Percentiles rank a stretch among this genome's conserved stretches.
phyloP scores from a whole-genome alignment of 495 filamentous ascomycete species.

The Aeminium ludgeri region DNA sequence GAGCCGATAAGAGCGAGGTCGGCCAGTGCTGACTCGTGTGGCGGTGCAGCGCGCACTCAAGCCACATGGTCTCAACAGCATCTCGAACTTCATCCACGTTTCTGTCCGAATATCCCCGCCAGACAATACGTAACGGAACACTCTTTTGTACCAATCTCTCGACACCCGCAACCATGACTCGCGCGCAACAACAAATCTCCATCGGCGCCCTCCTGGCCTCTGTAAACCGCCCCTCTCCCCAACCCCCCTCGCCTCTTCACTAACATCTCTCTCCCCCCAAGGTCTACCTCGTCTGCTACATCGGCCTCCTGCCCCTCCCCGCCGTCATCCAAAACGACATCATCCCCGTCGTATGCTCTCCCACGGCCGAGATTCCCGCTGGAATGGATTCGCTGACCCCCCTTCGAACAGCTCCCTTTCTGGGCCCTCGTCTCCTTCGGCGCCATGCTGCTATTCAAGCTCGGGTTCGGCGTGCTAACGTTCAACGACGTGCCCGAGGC shows the following conservation, averaged over 20 bases:
- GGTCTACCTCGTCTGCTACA: slow-evolving; percentile 77
- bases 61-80: no score
- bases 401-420: slow-evolving; percentile 60
- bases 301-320: slow-evolving; percentile 73
- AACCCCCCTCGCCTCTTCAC: slow-evolving; percentile 1
- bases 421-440: slow-evolving; percentile 85
- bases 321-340: slow-evolving; percentile 52
- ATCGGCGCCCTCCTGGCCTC: slow-evolving; percentile 73
- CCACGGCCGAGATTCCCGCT: slow-evolving; percentile 13
- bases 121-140: neutral
- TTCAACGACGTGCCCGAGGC: slow-evolving; percentile 94
- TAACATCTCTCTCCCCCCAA: slow-evolving; percentile 22
- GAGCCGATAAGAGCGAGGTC: no score
- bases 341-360: slow-evolving; percentile 44
- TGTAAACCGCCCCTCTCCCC: slow-evolving; percentile 31
- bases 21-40: no score
- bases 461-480: slow-evolving; percentile 80
- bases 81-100: no score
- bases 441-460: slow-evolving; percentile 78
- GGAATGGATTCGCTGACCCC: slow-evolving; percentile 1
- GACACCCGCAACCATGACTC: slow-evolving; percentile 49
- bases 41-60: no score
- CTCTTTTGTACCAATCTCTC: neutral
- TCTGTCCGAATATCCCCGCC: neutral
- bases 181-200: slow-evolving; percentile 83